Evolutionary conservation across 306 rosid species (phyloP), one percentile per base, ranked within the genome.

Genomic region (Quercus dentata): DNA sequence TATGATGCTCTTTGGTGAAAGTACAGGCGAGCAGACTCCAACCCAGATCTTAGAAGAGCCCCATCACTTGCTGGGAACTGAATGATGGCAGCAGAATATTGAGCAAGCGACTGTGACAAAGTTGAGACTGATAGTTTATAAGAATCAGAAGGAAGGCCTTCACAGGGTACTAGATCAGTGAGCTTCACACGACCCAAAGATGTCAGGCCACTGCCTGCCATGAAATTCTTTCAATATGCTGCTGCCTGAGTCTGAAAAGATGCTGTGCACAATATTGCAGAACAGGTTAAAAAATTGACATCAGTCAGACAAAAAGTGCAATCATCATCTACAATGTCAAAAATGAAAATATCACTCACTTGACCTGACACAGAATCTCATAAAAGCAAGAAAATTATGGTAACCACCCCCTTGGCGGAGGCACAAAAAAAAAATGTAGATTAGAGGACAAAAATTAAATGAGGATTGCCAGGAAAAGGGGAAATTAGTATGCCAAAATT

Each of bases 101-200:
- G 99, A 83, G 97, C 93, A 35, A 95, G 77, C 17, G 99, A 95
- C 69, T 93, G 98, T 1, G 97, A 90, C 81, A 95, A 79, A 74
- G 91, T 95, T 1, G 98, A 89, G 85, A 95, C 91, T 0, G 98
- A 95, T 38, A 84, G 80, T 81, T 88, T 95, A 72, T 91, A 95
- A 6, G 94, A 83, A 84, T 95, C 99, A 30, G 98, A 88, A 4
- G 99, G 89, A 73, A 88, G 76, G 62, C 99, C 99, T 81, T 95
- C 98, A 2, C 88, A 80, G 76, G 98, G 99, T 72, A 82, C 85
- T 61, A 95, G 85, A 84, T 95, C 99, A 38, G 90, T 17, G 77
- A 95, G 90, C 89, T 93, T 93, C 86, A 95, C 94, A 78, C 98
- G 94, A 79, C 97, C 99, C 62, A 95, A 77, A 74, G 94, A 89